Evolutionary conservation across 1,139 yeast species (phyloP), one percentile per base, ranked within the genome.

Genomic region (Taphrina sp.): DNA sequence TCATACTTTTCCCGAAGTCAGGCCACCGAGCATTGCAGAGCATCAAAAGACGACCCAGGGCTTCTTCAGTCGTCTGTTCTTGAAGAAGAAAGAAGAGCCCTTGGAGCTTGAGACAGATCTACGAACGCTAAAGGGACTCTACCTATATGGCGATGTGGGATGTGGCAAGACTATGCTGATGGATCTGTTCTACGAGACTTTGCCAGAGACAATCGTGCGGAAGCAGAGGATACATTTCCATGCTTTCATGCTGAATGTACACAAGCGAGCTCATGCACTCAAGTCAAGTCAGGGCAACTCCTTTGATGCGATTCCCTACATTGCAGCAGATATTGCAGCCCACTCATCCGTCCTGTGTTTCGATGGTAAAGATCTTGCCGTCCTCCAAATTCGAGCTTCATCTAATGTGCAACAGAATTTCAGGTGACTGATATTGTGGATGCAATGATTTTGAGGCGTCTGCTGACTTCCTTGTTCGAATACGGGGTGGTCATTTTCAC

Each of bases 111-210:
- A 39, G n/a, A 34, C 5, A 3, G 7, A 14, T 10, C 17, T 5
- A 3, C 16, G 19, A 23, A 29, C 19, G 24, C 23, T 49, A 19
- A 35, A 78, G 63, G 98, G 98, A 1, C 84, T 92, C 14, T 92
- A 92, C 67, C 75, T 92, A 24, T 92, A 87, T 69, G 98, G 98
- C 17, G 98, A 92, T 69, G 98, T 92, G 42, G 98, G 98, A 2
- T 89, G 97, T 70, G 98, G 98, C 7, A 92, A 92, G 67, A 92
- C 98, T 3, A 92, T 92, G 96, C 75, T 92, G 61, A 90, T 92
- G 97, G 98, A 92, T 70, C 75, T 92, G 64, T 92, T 92, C 65
- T 92, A 89, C 70, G 57, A 57, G 12, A 87, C 96, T 0, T 76
- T 92, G 14, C 96, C 97, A 0, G 54, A 68, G 0, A 88, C 84